Conservation (phyloP, 2,329 filamentous ascomycete genomes). For the Xylariales sp. region DNA sequence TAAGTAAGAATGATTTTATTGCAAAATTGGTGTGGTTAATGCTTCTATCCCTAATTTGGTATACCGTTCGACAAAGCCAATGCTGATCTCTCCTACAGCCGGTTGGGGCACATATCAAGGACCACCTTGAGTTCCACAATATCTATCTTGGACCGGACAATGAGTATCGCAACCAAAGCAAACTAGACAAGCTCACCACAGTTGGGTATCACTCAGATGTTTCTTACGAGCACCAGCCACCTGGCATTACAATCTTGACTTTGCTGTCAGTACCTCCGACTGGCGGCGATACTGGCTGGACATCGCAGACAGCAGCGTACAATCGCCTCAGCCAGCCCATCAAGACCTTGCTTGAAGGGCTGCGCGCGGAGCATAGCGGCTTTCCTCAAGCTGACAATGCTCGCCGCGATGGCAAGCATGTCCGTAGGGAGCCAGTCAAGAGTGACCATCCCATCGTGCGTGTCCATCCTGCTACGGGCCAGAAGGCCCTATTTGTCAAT, state of each 20-base stretch:
- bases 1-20: conserved; percentile 12
- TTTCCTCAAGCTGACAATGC: conserved; percentile 32
- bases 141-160: conserved; percentile 43
- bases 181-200: conserved; percentile 29
- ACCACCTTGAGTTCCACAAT: conserved; percentile 38
- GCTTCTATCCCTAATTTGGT: no score
- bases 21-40: no score
- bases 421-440: conserved; percentile 59
- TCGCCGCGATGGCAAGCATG: conserved; percentile 26
- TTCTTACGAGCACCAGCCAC: conserved; percentile 36
- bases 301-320: conserved; percentile 31
- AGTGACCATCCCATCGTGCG: conserved; percentile 63
- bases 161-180: conserved; percentile 30
- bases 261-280: conserved; percentile 30
- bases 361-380: conserved; percentile 33
- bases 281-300: conserved; percentile 34
- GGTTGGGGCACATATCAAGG: conserved; percentile 36
- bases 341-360: conserved; percentile 28
- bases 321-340: conserved; percentile 30
- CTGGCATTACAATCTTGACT: conserved; percentile 34
- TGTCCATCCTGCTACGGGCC: conserved; percentile 63
- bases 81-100: conserved; percentile 21
- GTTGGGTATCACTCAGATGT: conserved; percentile 36
- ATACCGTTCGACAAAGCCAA: not conserved
- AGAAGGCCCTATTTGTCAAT: conserved; percentile 66